phyloP scores from a whole-genome alignment of 2,329 filamentous ascomycete species.

The Fusarium foetens region DNA sequence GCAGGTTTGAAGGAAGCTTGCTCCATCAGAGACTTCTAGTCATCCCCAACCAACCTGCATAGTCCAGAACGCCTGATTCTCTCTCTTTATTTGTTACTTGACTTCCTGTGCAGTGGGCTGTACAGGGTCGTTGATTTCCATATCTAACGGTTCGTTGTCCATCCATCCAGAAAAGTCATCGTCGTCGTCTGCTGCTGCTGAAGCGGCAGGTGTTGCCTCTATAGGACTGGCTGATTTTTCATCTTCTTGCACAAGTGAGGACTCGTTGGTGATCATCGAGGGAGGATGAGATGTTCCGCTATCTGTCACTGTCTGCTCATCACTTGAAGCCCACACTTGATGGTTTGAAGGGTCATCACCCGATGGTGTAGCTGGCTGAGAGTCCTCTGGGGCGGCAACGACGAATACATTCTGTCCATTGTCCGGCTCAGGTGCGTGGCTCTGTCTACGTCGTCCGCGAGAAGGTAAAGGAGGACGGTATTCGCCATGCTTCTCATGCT shows the following conservation, averaged over 20 bases:
- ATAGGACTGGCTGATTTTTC: conserved; percentile 5
- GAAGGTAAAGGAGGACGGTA: conserved; percentile 48
- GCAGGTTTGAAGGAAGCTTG: conserved; percentile 7
- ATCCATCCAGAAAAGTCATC: conserved; percentile 53
- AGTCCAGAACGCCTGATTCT: conserved; percentile 28
- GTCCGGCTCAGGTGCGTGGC: conserved; percentile 49
- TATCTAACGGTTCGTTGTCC: conserved; percentile 46
- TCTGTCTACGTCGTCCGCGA: conserved; percentile 51
- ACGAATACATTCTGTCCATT: conserved; percentile 67
- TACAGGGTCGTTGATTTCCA: conserved; percentile 36
- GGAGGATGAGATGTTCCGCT: conserved; percentile 29
- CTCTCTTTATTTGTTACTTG: conserved; percentile 28
- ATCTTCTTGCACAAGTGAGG: conserved; percentile 23
- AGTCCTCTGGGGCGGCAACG: conserved; percentile 72
- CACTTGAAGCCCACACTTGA: conserved; percentile 31
- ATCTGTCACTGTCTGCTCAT: conserved; percentile 25
- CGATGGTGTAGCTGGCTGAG: conserved; percentile 64
- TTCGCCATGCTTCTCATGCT: conserved; percentile 24
- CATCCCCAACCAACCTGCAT: conserved; percentile 16
- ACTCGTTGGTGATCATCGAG: conserved; percentile 10
- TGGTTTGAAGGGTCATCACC: conserved; percentile 47
- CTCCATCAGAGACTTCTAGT: conserved; percentile 11
- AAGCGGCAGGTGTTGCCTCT: conserved; percentile 29
- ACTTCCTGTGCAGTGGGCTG: conserved; percentile 34
- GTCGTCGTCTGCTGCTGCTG: conserved; percentile 43